phyloP scores from a whole-genome alignment of 2,329 filamentous ascomycete species.

The Aspergillus sp. region DNA sequence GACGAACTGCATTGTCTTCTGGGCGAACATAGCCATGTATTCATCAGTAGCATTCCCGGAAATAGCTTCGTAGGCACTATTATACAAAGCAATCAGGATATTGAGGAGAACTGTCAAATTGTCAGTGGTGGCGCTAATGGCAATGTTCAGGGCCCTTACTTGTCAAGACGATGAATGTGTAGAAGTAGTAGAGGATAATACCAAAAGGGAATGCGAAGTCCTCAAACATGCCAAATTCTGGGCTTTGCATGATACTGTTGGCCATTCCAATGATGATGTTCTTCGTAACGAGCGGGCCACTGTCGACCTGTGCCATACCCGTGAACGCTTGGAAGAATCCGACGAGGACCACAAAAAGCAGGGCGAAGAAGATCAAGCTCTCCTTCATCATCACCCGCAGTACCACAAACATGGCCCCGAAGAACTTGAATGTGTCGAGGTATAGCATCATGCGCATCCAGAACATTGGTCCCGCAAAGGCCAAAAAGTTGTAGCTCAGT shows the following conservation, averaged over 20 bases:
- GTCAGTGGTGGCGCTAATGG: constrained; percentile 14
- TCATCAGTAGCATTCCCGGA: constrained; percentile 93
- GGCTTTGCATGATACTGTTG: constrained; percentile 88
- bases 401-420: constrained; percentile 97
- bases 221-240: constrained; percentile 88
- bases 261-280: constrained; percentile 65
- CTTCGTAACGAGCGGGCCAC: constrained; percentile 58
- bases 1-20: constrained; percentile 96
- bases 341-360: constrained; percentile 77
- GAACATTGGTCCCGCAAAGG: constrained; percentile 94
- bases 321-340: constrained; percentile 92
- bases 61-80: constrained; percentile 93
- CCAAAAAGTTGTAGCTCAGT: constrained; percentile 90
- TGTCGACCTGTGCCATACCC: constrained; percentile 82
- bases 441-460: constrained; percentile 93
- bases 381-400: constrained; percentile 95
- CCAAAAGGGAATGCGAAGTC: constrained; percentile 91
- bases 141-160: constrained; percentile 36
- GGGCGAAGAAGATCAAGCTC: constrained; percentile 93
- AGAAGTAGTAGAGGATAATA: constrained; percentile 94
- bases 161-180: constrained; percentile 97
- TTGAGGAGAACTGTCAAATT: constrained; percentile 72
- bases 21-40: constrained; percentile 88
- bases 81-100: constrained; percentile 95
- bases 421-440: constrained; percentile 91